A percentile compares a stretch with the other conserved stretches of the same genome.
Evolutionary conservation across 1,284 basidiomycete genomes (phyloP).

Genomic region (Malassezia furfur): DNA sequence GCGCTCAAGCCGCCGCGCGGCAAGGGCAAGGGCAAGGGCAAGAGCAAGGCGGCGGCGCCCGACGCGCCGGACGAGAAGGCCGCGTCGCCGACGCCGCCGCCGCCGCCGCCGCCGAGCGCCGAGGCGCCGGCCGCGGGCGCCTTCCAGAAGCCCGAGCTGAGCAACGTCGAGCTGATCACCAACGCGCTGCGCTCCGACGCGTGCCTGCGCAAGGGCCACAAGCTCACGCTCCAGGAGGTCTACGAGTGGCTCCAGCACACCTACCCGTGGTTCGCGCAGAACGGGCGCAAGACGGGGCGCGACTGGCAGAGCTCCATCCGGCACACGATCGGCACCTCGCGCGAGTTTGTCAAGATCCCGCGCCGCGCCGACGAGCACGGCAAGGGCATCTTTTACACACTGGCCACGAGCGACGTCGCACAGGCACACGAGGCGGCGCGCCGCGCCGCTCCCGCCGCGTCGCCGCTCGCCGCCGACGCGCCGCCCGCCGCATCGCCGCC

Average conservation of each 20-base stretch:
- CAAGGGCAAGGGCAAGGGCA: slow-evolving; percentile 3
- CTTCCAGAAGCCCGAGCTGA: slow-evolving; percentile 37
- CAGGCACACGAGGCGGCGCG: slow-evolving; percentile 6
- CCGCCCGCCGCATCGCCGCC: background rate
- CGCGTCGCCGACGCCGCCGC: background rate
- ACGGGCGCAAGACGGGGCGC: slow-evolving; percentile 34
- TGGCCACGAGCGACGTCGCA: slow-evolving; percentile 26
- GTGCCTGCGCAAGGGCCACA: slow-evolving; percentile 56
- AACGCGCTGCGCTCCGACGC: slow-evolving; percentile 34
- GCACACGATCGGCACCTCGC: slow-evolving; percentile 39
- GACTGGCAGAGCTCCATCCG: slow-evolving; percentile 46
- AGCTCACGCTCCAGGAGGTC: slow-evolving; percentile 81
- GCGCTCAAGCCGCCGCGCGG: slow-evolving; percentile 14
- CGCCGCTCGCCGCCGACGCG: background rate
- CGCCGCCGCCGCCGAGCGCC: background rate
- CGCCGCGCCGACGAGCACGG: slow-evolving; percentile 37
- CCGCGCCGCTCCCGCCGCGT: background rate
- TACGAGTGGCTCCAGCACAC: slow-evolving; percentile 80
- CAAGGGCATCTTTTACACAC: slow-evolving; percentile 44
- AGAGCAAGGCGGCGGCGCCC: background rate
- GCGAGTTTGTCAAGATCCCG: slow-evolving; percentile 38
- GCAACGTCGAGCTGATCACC: slow-evolving; percentile 40
- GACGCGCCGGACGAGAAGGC: background rate
- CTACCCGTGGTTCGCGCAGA: slow-evolving; percentile 68
- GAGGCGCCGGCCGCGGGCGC: slow-evolving; percentile 12